Evolutionary conservation across 2,329 filamentous ascomycete species (phyloP).

Genomic region (Diaporthe longicolla): DNA sequence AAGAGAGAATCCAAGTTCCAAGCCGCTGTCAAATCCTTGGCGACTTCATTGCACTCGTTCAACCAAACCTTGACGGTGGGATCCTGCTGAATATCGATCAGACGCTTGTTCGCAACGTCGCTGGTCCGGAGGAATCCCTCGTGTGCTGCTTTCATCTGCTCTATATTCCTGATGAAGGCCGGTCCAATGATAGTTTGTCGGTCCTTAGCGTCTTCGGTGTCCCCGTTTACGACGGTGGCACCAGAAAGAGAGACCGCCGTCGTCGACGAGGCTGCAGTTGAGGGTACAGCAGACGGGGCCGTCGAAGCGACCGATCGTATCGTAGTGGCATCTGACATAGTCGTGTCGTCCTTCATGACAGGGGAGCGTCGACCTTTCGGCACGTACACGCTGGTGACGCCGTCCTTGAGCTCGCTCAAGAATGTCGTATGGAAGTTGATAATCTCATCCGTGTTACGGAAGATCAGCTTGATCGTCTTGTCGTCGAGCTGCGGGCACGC

Average conservation of each 20-base stretch:
- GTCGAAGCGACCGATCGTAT: conserved; percentile 54
- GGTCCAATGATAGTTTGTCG: conserved; percentile 67
- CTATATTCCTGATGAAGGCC: conserved; percentile 69
- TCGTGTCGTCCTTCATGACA: conserved; percentile 51
- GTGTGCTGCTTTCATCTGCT: conserved; percentile 72
- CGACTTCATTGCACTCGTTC: conserved; percentile 91
- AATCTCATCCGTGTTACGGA: conserved; percentile 93
- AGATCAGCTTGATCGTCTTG: conserved; percentile 90
- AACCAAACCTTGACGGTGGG: conserved; percentile 85
- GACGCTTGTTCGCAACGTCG: conserved; percentile 71
- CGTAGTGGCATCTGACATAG: conserved; percentile 51
- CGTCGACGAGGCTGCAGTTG: conserved; percentile 41
- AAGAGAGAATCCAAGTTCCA: conserved; percentile 98
- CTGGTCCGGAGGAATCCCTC: conserved; percentile 75
- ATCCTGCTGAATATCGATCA: conserved; percentile 75
- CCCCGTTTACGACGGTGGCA: conserved; percentile 53
- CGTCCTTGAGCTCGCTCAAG: conserved; percentile 83
- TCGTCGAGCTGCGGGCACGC: conserved; percentile 83
- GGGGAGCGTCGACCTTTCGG: conserved; percentile 66
- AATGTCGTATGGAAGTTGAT: conserved; percentile 88
- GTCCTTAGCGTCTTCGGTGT: conserved; percentile 66
- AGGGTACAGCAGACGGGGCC: conserved; percentile 49
- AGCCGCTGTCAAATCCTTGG: conserved; percentile 90
- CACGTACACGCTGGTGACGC: conserved; percentile 83
- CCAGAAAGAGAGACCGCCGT: conserved; percentile 40